Evolutionary conservation across 257 asterid species (phyloP), one percentile per base, ranked within the genome.

Genomic region (Buddleja alternifolia): DNA sequence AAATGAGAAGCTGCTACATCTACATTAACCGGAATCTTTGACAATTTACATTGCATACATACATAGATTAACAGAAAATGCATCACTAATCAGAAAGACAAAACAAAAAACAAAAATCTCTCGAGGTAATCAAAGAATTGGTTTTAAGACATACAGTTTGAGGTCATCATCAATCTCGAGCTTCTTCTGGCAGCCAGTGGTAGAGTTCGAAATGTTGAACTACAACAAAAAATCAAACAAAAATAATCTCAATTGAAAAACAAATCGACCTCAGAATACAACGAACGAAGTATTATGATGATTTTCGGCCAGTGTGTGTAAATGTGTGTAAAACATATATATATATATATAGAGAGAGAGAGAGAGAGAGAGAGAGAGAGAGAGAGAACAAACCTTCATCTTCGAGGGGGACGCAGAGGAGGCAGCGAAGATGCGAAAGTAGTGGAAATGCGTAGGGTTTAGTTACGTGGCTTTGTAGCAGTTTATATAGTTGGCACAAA

Each of bases 161-260:
- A 63, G 85, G 61, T 82, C 85, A 54, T 82, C 88, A 70, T 82
- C 88, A 47, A 82, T 82, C 68, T 82, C 88, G 71, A 82, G 84
- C 85, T 79, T 82, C 83, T 82, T 82, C 81, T 82, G 88, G 79
- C 88, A 82, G 39, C 88, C 88, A 44, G 88, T 79, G 24, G 85
- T 79, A 61, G 85, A 81, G 61, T 82, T 79, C 10, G 87, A 82
- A 39, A 76, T 82, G 77, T 82, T 79, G 79, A 82, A 79, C 87
- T 82, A 44, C 59, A 67, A n/a, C n/a, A n/a, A n/a, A 32, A 79
- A 67, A 54, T 14, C 14, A 40, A 39, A 51, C 60, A 36, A 8
- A 8, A 34, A 32, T 23, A 39, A 44, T 12, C 1, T 53, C 1
- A 8, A 20, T 8, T n/a, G 39, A 65, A 10, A 8, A 32, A 29